Conservation (phyloP, 805 yeast species). For the Kodamaea sagamina region DNA sequence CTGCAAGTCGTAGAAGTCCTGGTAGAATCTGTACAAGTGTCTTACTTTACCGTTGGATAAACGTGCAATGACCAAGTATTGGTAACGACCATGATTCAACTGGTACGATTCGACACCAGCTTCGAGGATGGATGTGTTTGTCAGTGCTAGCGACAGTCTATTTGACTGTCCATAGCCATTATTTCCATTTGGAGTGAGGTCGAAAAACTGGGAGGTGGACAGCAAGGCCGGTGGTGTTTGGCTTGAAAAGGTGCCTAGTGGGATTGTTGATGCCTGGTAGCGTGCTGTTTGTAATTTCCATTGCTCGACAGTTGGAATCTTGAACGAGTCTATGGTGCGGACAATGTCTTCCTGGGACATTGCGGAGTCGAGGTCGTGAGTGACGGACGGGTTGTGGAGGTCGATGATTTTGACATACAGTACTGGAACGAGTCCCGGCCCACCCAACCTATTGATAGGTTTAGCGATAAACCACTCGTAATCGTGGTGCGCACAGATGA, state of each 20-base stretch:
- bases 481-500: conserved; percentile 94
- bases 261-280: conserved; percentile 87
- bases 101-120: conserved; percentile 81
- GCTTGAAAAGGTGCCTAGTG: conserved; percentile 53
- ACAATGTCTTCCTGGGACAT: conserved; percentile 40
- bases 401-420: conserved; percentile 86
- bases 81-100: conserved; percentile 82
- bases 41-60: conserved; percentile 69
- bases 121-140: conserved; percentile 45
- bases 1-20: conserved; percentile 94
- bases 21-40: conserved; percentile 83
- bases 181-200: conserved; percentile 10
- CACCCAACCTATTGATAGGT: conserved; percentile 92
- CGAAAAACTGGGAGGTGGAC: conserved; percentile 41
- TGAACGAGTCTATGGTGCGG: conserved; percentile 59
- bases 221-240: conserved; percentile 32
- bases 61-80: conserved; percentile 75
- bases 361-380: conserved; percentile 48
- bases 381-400: conserved; percentile 47
- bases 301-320: conserved; percentile 89
- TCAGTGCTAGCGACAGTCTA: conserved; percentile 34
- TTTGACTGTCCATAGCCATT: conserved; percentile 19
- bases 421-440: conserved; percentile 95
- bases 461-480: conserved; percentile 98
- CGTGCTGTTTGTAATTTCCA: conserved; percentile 92